Evolutionary conservation across 2,329 filamentous ascomycete species (phyloP), one percentile per base, ranked within the genome.

Genomic region (Coleophoma eucalyptorum): DNA sequence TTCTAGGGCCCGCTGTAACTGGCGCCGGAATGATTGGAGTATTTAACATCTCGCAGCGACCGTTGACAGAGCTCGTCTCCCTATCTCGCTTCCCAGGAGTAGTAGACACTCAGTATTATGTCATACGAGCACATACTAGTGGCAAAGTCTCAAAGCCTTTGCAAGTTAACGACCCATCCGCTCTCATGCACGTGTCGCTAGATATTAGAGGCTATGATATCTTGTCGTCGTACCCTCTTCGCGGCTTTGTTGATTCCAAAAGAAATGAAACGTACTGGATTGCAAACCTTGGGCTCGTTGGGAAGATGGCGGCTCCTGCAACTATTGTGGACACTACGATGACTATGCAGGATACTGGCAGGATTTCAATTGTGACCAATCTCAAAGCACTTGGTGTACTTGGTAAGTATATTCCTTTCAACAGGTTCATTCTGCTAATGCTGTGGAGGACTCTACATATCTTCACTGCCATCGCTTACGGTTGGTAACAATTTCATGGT

Each of bases 301-400:
- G 81, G 2, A 96, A 97, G 68, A 96, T 97, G 89, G 90, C 90
- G 0, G 93, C 91, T 0, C 83, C 86, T 1, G 91, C 90, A 1
- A 91, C 90, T 0, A 78, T 96, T 7, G 72, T 86, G 1, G 76
- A 74, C 35, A 84, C 74, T n/a, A 75, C 79, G 26, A 77, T 85
- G 42, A 78, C 77, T 33, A 65, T 84, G 41, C 69, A 78, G 34
- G 72, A 77, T 7, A 85, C 81, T 50, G 83, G 83, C 0, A 73
- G 82, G 15, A 70, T 94, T 18, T 69, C 81, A 7, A 69, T 95
- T 12, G 81, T 83, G 60, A 81, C 87, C 1, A 80, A 78, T 13
- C 65, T 97, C 40, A 97, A 96, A 65, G 91, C 91, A 0, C 70
- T 97, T 1, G 93, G 93, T 0, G 76, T 77, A 18, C 74, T 90